Evolutionary conservation across 2,329 filamentous ascomycete species (phyloP), one percentile per base, ranked within the genome.

Genomic region (Arthrobotrys pseudoclavata): DNA sequence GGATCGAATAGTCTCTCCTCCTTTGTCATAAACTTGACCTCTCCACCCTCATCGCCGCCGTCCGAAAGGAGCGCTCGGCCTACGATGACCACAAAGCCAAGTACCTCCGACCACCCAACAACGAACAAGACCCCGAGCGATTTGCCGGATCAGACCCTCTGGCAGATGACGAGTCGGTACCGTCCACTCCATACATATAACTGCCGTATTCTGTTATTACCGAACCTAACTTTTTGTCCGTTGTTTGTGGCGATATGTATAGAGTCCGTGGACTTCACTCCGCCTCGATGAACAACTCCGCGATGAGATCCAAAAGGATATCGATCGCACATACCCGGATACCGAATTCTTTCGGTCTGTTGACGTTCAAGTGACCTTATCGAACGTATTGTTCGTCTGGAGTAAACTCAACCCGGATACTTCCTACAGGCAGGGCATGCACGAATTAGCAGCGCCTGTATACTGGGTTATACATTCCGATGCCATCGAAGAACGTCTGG

Each of bases 341-440:
- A 94, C 96, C 81, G 88, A 89, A 55, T 96, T 95, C 83, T 99
- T 98, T 82, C 93, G 94, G 71, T 89, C 94, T 80, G 88, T 91
- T 12, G 85, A 87, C 13, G 92, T 92, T 0, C 96, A 98, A 83
- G 87, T 87, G 48, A 92, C 93, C 84, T 90, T 99, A 81, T 85
- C 96, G 34, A 92, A 99, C 82, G 90, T 97, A 34, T 86, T 99
- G 37, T 99, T 98, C 84, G 88, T 99, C 80, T 98, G 94, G 84
- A 96, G 94, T 85, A 98, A 97, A 84, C 88, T 96, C 66, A 93
- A 98, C 82, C 93, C 93, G 1, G 90, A 91, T 80, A 87, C 93
- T 67, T 93, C 93, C 15, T 99, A 99, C 83, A 90, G 96, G n/a
- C 96, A 99, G 85, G 96, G 96, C 10, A 99, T 99, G 95, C 96